phyloP scores from a whole-genome alignment of 164 flowering plant species.

The Vitis vinifera region DNA sequence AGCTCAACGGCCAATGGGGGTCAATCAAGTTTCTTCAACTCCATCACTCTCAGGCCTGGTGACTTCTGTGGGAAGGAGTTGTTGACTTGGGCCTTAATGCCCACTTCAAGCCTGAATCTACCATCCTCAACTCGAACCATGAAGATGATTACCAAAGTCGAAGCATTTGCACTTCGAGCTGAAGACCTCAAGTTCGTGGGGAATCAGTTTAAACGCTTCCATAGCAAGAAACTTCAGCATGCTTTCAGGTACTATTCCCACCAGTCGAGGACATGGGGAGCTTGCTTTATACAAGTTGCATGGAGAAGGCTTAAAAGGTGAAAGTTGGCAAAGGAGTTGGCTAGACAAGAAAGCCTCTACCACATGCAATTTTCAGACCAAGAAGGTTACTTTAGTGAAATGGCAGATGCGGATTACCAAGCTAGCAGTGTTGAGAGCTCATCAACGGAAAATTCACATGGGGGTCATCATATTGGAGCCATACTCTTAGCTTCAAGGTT shows the following conservation, averaged over 20 bases:
- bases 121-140: conserved; percentile 59
- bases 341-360: conserved; percentile 32
- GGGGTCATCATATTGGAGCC: conserved; percentile 26
- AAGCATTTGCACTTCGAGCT: conserved; percentile 54
- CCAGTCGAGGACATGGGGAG: conserved; percentile 63
- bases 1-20: conserved; percentile 61
- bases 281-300: conserved; percentile 48
- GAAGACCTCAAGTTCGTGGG: conserved; percentile 54
- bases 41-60: conserved; percentile 50
- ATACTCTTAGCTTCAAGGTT: conserved; percentile 49
- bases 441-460: conserved; percentile 6
- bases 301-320: conserved; percentile 44
- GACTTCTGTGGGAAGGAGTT: conserved; percentile 66
- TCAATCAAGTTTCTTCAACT: conserved; percentile 53
- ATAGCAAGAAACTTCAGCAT: conserved; percentile 60
- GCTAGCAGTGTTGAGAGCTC: neutral
- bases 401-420: neutral
- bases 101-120: conserved; percentile 33
- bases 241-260: conserved; percentile 57
- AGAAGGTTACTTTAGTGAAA: neutral
- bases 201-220: conserved; percentile 45
- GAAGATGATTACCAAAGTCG: conserved; percentile 44
- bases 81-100: conserved; percentile 58
- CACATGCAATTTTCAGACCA: conserved; percentile 7
- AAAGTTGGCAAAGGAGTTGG: conserved; percentile 39